Evolutionary conservation across 192 early-diverging fungal genomes (phyloP), one percentile per base, ranked within the genome.

Genomic region (Funneliformis geosporum): DNA sequence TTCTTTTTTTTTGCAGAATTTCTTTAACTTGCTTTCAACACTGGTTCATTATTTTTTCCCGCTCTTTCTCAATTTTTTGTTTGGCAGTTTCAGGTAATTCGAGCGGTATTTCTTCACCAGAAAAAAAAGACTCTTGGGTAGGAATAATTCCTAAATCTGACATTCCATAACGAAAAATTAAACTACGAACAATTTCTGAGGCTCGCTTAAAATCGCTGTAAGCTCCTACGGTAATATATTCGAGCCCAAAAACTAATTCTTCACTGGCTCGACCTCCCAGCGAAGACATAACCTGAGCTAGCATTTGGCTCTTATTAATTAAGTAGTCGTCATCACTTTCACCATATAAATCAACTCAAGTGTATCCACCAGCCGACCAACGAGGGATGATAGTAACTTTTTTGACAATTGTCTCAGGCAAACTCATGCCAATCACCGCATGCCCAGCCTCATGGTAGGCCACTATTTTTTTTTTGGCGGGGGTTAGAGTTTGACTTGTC

Each of bases 371-470:
- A 2, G 40, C 40, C 12, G 11, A n/a, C 7, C 8, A 73, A 23
- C 70, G 70, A 6, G 70, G 70, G 16, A 73, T 23, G 23, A 73
- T 73, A 12, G 70, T 73, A 50, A 73, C 47, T 73, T 73, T 73
- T 73, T 73, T 73, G 42, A 73, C 70, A 11, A 21, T 25, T 8
- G 70, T 73, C 47, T 73, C 70, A 0, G 70, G 43, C 40, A 73
- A 73, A 73, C 40, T 73, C 70, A 73, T 43, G 0, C 42, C 94
- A 0, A 93, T 91, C 47, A 95, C 84, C 0, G 95, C 89, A 80
- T 96, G 95, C n/a, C 95, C 95, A 50, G 93, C 94, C 80, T 96
- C 95, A 76, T 96, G 95, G 80, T 94, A 95, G 4, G 95, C 93
- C 7, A 93, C 94, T 23, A 91, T 83, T 59, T 88, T 86, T 80